Conservation (phyloP, 495 filamentous ascomycete genomes). For the Xylaria acuta region DNA sequence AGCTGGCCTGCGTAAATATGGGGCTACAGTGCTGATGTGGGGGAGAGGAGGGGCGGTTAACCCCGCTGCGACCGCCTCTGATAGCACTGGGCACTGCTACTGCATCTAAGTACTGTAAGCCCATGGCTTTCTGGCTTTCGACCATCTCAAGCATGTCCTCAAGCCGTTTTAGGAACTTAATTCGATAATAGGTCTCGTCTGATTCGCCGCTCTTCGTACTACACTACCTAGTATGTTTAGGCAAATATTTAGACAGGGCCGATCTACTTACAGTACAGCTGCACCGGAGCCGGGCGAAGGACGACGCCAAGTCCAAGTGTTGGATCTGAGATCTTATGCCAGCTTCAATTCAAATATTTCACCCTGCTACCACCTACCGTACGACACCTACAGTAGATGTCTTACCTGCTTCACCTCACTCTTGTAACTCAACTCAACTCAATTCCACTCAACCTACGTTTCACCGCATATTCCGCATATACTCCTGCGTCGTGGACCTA, state of each 20-base stretch:
- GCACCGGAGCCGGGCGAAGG: slow-evolving; percentile 19
- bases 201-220: slow-evolving; percentile 11
- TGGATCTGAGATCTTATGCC: not conserved
- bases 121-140: not conserved
- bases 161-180: slow-evolving; percentile 8
- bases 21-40: not conserved
- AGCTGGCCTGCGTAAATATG: not conserved
- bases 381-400: not conserved
- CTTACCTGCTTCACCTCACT: slow-evolving; percentile 10
- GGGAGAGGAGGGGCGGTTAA: not conserved
- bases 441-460: too few relatives aligned
- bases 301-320: not conserved
- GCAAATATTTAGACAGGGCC: too few relatives aligned
- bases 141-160: not conserved
- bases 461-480: slow-evolving; percentile 1
- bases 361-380: not conserved
- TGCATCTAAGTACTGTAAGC: not conserved
- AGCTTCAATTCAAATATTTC: slow-evolving; percentile 3
- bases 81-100: not conserved
- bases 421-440: not conserved
- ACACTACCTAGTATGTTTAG: not conserved
- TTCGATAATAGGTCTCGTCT: slow-evolving; percentile 16
- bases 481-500: not conserved
- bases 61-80: slow-evolving; percentile 8
- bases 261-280: not conserved